phyloP scores from a whole-genome alignment of 2,329 filamentous ascomycete species.

The Aspergillus melleus region DNA sequence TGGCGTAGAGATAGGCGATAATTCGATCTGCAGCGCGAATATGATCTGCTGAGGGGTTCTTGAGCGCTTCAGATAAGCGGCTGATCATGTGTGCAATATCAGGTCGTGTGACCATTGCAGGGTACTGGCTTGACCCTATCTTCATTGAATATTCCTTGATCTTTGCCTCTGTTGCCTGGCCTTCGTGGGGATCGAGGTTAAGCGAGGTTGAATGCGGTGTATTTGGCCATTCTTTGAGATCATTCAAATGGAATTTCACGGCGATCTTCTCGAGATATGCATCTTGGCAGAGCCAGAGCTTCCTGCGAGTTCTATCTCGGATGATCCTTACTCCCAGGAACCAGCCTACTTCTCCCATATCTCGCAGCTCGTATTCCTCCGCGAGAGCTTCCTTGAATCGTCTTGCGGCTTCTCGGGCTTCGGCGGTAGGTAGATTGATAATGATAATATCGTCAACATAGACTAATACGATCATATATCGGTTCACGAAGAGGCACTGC shows the following conservation, averaged over 20 bases:
- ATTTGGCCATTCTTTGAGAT: background rate
- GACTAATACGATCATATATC: background rate
- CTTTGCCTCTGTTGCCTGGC: background rate
- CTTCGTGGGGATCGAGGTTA: background rate
- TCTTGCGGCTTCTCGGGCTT: background rate
- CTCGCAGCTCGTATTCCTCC: background rate
- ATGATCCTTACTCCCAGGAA: background rate
- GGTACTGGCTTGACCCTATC: background rate
- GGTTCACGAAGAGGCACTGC: background rate
- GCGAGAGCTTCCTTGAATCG: background rate
- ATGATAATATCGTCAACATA: background rate
- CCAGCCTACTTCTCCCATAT: background rate
- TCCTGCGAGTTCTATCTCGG: background rate
- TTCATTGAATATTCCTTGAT: background rate
- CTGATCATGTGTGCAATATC: background rate
- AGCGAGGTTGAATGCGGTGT: background rate
- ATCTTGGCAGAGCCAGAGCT: background rate
- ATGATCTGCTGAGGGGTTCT: background rate
- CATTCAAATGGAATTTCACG: background rate
- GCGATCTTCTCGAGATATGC: background rate
- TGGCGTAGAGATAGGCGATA: background rate
- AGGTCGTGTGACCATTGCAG: background rate
- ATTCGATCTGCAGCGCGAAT: background rate
- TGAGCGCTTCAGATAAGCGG: background rate
- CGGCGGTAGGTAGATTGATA: background rate